A percentile compares a stretch with the other conserved stretches of the same genome.
Evolutionary conservation across 2,329 filamentous ascomycete genomes (phyloP).

Genomic region (Parafenestella ontariensis): DNA sequence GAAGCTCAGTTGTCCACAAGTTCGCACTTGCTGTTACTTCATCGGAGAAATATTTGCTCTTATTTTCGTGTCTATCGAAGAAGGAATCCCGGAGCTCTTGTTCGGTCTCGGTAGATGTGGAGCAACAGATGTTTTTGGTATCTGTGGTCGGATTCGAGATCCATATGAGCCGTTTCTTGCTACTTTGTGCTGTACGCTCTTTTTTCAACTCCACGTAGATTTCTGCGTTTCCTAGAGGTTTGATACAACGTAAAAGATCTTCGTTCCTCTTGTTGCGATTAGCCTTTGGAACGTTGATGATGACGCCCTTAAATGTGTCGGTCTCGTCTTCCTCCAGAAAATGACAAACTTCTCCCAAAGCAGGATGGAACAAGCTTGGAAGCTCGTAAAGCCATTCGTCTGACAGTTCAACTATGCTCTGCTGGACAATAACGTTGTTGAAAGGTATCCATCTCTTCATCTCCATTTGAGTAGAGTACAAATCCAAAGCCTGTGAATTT

Average conservation of each 20-base stretch:
- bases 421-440: background rate
- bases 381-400: conserved; percentile 20
- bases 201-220: too few species aligned
- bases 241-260: too few species aligned
- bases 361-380: too few species aligned
- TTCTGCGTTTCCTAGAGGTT: too few species aligned
- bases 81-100: background rate
- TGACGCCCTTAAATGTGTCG: too few species aligned
- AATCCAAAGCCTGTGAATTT: too few species aligned
- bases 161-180: background rate
- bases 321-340: too few species aligned
- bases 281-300: too few species aligned
- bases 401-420: conserved; percentile 4
- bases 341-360: too few species aligned
- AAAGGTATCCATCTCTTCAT: too few species aligned
- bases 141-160: background rate
- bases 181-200: conserved; percentile 11
- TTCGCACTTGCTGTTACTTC: conserved; percentile 29
- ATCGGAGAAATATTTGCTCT: conserved; percentile 30
- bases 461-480: too few species aligned
- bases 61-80: conserved; percentile 5
- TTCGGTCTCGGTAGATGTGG: background rate
- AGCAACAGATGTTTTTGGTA: background rate
- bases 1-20: conserved; percentile 40
- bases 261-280: too few species aligned